Evolutionary conservation across 192 early-diverging fungal species (phyloP), one percentile per base, ranked within the genome.

Genomic region (Entomortierella lignicola): DNA sequence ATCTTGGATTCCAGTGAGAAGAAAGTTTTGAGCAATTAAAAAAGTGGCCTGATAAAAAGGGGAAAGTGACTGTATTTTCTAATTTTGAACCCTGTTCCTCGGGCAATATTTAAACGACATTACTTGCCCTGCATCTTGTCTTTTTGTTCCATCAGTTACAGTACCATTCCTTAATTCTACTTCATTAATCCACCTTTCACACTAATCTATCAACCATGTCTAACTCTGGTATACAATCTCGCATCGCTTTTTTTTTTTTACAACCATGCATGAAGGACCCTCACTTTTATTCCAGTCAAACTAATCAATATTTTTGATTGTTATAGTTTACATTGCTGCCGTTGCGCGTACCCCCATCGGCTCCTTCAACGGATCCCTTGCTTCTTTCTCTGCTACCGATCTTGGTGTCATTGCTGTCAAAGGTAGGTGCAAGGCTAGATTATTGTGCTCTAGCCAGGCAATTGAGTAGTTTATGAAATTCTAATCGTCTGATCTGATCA

Each of bases 261-360:
- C n/a, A n/a, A n/a, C n/a, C n/a, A n/a, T n/a, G n/a, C n/a, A n/a
- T n/a, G n/a, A n/a, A n/a, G n/a, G n/a, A n/a, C n/a, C n/a, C n/a
- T n/a, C n/a, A n/a, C n/a, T n/a, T 56, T 17, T 20, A 31, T 29
- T 32, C 31, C 17, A 34, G 20, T 60, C 15, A 42, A 18, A 18
- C 5, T 18, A 29, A 12, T 32, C 30, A 57, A 15, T 67, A 82
- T 20, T 47, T 15, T 20, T 15, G 4, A 5, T 11, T 47, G 2
- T 47, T 20, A 12, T 48, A 92, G 97, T 94, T 66, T 99, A 94
- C 77, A 97, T 99, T 81, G 93, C 94, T 56, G 92, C 95, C 62
- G 86, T 92, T 56, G 93, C 89, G 41, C 92, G 97, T 79, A 99
- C 97, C 7, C 94, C 97, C 42, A 86, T 98, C 63, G 97, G 96